Evolutionary conservation across 345 rosid genomes (phyloP), one percentile per base, ranked within the genome.

Genomic region (Anastatica hierochuntica): DNA sequence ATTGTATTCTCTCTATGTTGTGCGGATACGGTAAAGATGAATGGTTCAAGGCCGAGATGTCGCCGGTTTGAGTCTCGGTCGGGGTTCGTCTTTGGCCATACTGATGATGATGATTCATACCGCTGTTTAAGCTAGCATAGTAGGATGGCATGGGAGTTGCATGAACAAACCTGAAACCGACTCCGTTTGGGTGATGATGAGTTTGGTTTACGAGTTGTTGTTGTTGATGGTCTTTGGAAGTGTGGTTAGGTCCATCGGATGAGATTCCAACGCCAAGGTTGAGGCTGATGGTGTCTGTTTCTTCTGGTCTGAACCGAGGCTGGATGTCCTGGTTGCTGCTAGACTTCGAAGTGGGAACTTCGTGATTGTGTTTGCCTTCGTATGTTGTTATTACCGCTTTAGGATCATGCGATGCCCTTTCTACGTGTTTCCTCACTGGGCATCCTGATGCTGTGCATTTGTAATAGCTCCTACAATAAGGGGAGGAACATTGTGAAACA

Each of bases 381-480:
- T 92, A 92, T 27, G 98, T 88, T 55, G 97, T 92, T 56, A 88
- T 85, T 39, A 92, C 94, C 23, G 98, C 97, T 70, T 85, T 92
- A 4, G 79, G 94, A 70, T 88, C 98, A 56, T 92, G 95, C 8
- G 97, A 85, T 42, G 98, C 97, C 67, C 97, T 88, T 75, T 92
- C 98, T 62, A 92, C 95, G 18, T 88, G 98, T 72, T 92, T 92
- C 71, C 98, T 79, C 45, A 92, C 98, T 10, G 97, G 87, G 43
- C 98, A 92, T 64, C 88, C 90, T 13, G 70, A 74, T 63, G 83
- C 77, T 20, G 97, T 88, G 78, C 98, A 92, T 75, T 92, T 92
- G 74, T 92, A 92, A 65, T 88, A 92, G 59, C 97, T 92, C 90
- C 98, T 92, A 74, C 72, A 74, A 17, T 3, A 21, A 5, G 24